phyloP scores from a whole-genome alignment of 495 filamentous ascomycete genomes.

The Penicillium cinerascens region DNA sequence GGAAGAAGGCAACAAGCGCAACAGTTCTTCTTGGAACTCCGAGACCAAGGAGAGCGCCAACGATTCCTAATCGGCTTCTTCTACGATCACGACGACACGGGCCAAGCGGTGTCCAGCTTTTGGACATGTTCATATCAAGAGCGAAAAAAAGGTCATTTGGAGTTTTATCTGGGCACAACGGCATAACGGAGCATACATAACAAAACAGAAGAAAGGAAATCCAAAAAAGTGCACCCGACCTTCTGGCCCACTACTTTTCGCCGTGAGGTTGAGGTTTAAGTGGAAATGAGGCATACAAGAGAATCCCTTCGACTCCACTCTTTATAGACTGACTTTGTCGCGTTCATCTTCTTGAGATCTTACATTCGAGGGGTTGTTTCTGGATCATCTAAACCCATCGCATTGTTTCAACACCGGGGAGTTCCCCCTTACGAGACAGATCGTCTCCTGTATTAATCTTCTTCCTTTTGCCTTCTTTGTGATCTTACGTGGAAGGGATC shows the following conservation, averaged over 20 bases:
- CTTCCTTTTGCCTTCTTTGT: constrained; percentile 7
- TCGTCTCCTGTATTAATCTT: constrained; percentile 26
- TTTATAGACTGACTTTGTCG: constrained; percentile 17
- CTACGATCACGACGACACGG: constrained; percentile 22
- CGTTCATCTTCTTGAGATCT: not conserved
- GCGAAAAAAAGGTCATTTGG: constrained; percentile 20
- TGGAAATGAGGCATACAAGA: not conserved
- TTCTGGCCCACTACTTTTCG: not conserved
- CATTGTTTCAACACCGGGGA: constrained; percentile 8
- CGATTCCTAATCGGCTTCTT: constrained; percentile 16
- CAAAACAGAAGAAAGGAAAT: not conserved
- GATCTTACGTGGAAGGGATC: constrained; percentile 9
- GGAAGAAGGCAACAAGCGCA: constrained; percentile 52
- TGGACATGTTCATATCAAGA: constrained; percentile 23
- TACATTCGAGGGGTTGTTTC: constrained; percentile 2
- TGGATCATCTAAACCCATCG: constrained; percentile 20
- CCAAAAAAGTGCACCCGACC: not conserved
- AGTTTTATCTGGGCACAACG: constrained; percentile 21
- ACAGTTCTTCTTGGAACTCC: constrained; percentile 32
- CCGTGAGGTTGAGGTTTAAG: not conserved
- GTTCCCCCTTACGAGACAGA: not conserved
- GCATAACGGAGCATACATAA: constrained; percentile 18
- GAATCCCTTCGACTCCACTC: constrained; percentile 5
- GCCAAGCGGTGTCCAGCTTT: constrained; percentile 9
- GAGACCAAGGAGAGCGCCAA: constrained; percentile 21